Evolutionary conservation across 768 basidiomycete species (phyloP).

Genomic region (Albatrellus ellisii): DNA sequence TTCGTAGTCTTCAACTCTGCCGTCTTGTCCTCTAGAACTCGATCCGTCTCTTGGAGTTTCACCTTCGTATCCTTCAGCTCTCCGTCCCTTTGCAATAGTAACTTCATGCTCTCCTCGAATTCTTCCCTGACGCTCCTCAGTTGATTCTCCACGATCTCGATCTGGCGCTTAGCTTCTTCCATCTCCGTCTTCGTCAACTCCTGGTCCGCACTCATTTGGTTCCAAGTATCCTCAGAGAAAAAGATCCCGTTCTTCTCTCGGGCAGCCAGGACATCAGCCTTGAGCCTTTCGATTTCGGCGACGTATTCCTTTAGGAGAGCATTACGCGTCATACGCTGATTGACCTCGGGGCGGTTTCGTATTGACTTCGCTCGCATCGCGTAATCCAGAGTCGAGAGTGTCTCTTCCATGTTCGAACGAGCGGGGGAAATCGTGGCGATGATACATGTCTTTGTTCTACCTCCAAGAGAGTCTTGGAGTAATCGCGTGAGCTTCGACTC

Average conservation of each 20-base stretch:
- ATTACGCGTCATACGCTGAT: conserved; percentile 88
- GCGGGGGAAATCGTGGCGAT: conserved; percentile 95
- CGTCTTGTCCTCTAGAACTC: conserved; percentile 38
- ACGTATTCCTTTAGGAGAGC: conserved; percentile 90
- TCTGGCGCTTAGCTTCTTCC: conserved; percentile 72
- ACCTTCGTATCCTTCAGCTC: conserved; percentile 57
- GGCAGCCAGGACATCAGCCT: conserved; percentile 80
- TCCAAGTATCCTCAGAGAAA: conserved; percentile 86
- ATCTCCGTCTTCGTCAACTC: conserved; percentile 66
- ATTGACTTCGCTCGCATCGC: conserved; percentile 93
- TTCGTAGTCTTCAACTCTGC: conserved; percentile 46
- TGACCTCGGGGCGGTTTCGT: conserved; percentile 88
- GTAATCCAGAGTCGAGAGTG: conserved; percentile 93
- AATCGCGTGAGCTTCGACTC: conserved; percentile 97
- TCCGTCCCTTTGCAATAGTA: conserved; percentile 62
- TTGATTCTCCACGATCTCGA: conserved; percentile 74
- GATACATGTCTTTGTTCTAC: conserved; percentile 93
- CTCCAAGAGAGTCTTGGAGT: conserved; percentile 97
- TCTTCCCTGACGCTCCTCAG: conserved; percentile 73
- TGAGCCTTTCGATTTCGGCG: conserved; percentile 85
- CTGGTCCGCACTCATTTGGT: conserved; percentile 64
- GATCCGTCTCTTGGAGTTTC: conserved; percentile 38
- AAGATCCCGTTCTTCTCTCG: conserved; percentile 95
- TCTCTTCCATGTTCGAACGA: conserved; percentile 91
- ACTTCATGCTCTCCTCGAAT: conserved; percentile 78